Base-by-base conservation (phyloP, 2,329 filamentous ascomycete genomes). In the Monosporascus sp. region DNA sequence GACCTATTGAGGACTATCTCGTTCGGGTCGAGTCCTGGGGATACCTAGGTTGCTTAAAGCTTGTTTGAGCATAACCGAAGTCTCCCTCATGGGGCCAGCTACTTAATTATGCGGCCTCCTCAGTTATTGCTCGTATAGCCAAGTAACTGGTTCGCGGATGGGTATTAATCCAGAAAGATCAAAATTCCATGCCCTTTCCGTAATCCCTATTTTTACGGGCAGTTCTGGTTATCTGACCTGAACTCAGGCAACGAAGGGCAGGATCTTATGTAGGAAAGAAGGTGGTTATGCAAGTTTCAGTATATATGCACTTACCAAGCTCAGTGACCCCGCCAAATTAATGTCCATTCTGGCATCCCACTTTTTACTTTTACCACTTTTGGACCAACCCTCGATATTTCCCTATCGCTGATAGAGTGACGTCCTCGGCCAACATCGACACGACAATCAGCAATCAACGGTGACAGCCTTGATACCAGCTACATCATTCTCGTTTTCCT, bases 321-420 rank as follows among this genome's bases (percentile, higher is more conserved):
- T n/a, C 15, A 41, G 9, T 9, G 18, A 20, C 17, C 17, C 38
- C 18, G 38, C 17, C 38, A n/a, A 41, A 18, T 47, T 11, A n/a
- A 22, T 22, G 15, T 17, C 26, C 2, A 26, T 37, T 37, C 46
- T 8, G 11, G 1, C 37, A 53, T 44, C 55, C 53, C 53, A 55
- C 53, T 41, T 50, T 40, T 49, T 51, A 55, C 53, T 41, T 50
- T 40, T 49, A 51, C 20, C 20, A 46, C 28, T 11, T 31, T 22
- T 22, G 20, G 20, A 3, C 31, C 31, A 11, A 11, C 51, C 47
- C 57, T 37, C 48, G 46, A 11, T 50, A 54, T 41, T 41, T 18
- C 31, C 47, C 48, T 60, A 60, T 60, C 58, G 7, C 2, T 43
- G 53, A 57, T 58, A 60, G 51, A 49, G 47, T 59, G 58, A 60